Evolutionary conservation across 352 stramenopile species (phyloP), one percentile per base, ranked within the genome.

Genomic region (Globisporangium mamillatum): DNA sequence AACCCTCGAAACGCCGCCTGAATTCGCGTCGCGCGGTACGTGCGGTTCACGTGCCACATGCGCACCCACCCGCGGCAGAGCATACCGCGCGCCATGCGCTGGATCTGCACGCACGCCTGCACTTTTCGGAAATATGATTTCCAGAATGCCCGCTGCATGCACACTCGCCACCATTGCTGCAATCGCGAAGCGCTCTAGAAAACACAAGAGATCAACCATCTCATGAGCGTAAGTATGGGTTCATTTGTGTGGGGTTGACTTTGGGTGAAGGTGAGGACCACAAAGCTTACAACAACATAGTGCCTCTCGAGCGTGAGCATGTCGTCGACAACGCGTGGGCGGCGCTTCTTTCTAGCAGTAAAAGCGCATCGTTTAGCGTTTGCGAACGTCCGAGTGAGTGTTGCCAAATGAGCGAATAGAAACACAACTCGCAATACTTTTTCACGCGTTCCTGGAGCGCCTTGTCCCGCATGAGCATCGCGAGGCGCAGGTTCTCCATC

Each of bases 281-380:
- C 8, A 32, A 29, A 16, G 36, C 29, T 20, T 50, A 89, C 83
- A 66, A 66, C 61, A 52, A 75, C 64, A 20, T 90, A 90, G 16
- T 72, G 75, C 4, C 78, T 74, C 67, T 94, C 86, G 12, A 93
- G 60, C 10, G 79, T 38, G 29, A 94, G 70, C 82, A 94, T 86
- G 62, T 94, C 86, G 32, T 92, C 73, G 5, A 93, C 79, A 57
- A 94, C 82, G 3, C 77, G 80, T 7, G 86, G 86, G 14, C 73
- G 76, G 29, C 62, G 24, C 63, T 81, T 86, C 60, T 84, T 82
- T 61, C 80, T 93, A 41, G 3, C 22, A 9, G 18, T 14, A 14
- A 29, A 24, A 7, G 62, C 1, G 12, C 16, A 18, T 25, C 9
- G 0, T 1, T 59, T 59, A 59, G 32, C n/a, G 14, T n/a, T 22